phyloP scores from a whole-genome alignment of 2,329 filamentous ascomycete genomes.

The Aquanectria penicillioides region DNA sequence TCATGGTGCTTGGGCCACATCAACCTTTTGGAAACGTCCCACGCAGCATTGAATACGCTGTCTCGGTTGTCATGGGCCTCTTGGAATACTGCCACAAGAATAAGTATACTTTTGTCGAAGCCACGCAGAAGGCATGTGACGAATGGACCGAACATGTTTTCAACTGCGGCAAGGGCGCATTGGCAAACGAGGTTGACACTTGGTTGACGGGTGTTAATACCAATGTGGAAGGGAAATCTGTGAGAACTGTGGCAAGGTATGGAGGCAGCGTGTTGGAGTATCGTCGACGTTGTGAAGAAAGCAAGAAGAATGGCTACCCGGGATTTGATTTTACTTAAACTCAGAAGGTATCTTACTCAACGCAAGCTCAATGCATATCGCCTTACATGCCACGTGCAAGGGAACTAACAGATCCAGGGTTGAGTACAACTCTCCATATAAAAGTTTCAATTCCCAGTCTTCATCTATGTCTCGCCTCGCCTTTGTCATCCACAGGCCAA shows the following conservation, averaged over 20 bases:
- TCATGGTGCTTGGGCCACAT: constrained; percentile 35
- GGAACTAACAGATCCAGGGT: too few relatives aligned
- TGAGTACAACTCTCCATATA: too few relatives aligned
- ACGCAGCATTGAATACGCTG: constrained; percentile 27
- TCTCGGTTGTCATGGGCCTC: constrained; percentile 14
- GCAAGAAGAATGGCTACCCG: too few relatives aligned
- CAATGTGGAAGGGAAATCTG: constrained; percentile 57
- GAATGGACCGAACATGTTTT: constrained; percentile 54
- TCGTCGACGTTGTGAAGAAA: constrained; percentile 20
- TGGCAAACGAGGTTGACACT: constrained; percentile 52
- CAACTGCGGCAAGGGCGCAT: constrained; percentile 52
- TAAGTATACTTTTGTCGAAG: constrained; percentile 18
- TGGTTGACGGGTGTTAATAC: constrained; percentile 67
- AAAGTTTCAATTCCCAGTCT: too few relatives aligned
- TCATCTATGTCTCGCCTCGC: too few relatives aligned
- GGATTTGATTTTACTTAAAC: too few relatives aligned
- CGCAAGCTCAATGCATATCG: too few relatives aligned
- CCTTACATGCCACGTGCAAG: too few relatives aligned
- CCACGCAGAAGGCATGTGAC: constrained; percentile 21
- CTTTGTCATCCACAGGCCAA: too few relatives aligned
- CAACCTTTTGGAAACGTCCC: constrained; percentile 31
- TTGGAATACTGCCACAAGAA: constrained; percentile 25
- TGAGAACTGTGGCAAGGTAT: constrained; percentile 50
- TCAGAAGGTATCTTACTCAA: too few relatives aligned
- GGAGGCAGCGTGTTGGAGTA: constrained; percentile 25